Evolutionary conservation across 192 early-diverging fungal genomes (phyloP).

Genomic region (Diversispora epigaea): DNA sequence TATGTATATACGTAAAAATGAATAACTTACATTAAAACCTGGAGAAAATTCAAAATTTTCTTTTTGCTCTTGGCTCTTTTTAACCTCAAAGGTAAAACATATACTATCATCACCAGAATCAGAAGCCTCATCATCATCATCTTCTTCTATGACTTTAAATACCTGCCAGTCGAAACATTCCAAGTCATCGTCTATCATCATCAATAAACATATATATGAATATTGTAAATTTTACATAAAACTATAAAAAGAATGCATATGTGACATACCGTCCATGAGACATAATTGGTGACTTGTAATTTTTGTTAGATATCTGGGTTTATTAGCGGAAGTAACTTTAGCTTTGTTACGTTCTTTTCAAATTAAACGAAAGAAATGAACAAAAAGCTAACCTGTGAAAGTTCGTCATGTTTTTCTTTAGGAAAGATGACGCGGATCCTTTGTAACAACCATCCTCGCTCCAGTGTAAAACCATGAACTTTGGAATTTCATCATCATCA

Average conservation of each 20-base stretch:
- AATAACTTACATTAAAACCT: conserved; percentile 1
- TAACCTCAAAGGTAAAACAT: conserved; percentile 21
- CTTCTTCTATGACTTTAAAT: too few species aligned
- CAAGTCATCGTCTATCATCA: conserved; percentile 4
- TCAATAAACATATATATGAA: neutral
- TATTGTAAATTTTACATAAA: neutral
- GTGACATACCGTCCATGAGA: neutral
- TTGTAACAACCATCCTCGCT: conserved; percentile 32
- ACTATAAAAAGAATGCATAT: neutral
- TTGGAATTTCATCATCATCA: neutral
- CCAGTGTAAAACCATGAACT: conserved; percentile 30
- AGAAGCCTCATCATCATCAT: neutral
- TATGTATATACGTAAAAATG: too few species aligned
- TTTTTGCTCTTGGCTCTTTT: conserved; percentile 24
- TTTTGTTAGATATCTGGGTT: conserved; percentile 26
- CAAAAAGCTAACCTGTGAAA: conserved; percentile 16
- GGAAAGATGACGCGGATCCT: conserved; percentile 15
- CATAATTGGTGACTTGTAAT: conserved; percentile 26
- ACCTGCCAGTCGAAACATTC: conserved; percentile 22
- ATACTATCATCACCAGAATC: neutral
- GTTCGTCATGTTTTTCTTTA: conserved; percentile 34
- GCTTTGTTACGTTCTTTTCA: neutral
- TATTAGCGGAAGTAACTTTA: neutral
- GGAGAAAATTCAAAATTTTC: conserved; percentile 18
- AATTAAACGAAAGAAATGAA: neutral